These are phyloP conservation scores for Cercospora citrullina DNA, from an alignment of 2,329 filamentous ascomycete genomes.

Conservation along the genomic window DNA sequence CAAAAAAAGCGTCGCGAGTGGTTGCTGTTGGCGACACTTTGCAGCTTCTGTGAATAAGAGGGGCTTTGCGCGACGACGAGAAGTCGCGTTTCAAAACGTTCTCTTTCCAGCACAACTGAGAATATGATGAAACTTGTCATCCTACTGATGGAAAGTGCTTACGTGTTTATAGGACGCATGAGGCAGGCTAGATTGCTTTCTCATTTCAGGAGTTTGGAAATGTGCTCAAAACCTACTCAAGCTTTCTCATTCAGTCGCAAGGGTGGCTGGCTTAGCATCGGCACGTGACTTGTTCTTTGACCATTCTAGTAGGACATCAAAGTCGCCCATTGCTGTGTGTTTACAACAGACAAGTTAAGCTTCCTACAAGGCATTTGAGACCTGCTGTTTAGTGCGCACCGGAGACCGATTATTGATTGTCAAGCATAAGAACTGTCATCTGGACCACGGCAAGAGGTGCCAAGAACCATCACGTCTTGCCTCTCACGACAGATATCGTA, in stretches of 20 bases:
- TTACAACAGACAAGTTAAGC: background rate
- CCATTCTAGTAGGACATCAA: conserved; percentile 17
- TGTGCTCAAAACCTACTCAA: conserved; percentile 18
- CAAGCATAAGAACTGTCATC: background rate
- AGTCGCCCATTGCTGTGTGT: background rate
- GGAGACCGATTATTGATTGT: background rate
- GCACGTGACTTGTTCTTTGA: conserved; percentile 2
- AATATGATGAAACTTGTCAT: background rate
- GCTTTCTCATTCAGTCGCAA: conserved; percentile 21
- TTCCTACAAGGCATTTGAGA: background rate
- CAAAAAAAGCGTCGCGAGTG: background rate
- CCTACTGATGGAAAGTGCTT: background rate
- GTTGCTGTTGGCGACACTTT: background rate
- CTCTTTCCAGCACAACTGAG: background rate
- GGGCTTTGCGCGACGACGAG: background rate
- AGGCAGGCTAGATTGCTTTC: background rate
- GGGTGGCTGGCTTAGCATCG: background rate
- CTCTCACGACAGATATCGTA: too few relatives aligned
- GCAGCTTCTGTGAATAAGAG: background rate
- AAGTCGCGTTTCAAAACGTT: background rate
- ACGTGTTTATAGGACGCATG: background rate
- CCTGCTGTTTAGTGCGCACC: background rate
- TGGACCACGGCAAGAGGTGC: background rate
- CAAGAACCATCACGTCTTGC: too few relatives aligned
- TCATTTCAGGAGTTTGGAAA: conserved; percentile 1